phyloP scores from a whole-genome alignment of 352 stramenopile genomes.

The Globisporangium lucens region DNA sequence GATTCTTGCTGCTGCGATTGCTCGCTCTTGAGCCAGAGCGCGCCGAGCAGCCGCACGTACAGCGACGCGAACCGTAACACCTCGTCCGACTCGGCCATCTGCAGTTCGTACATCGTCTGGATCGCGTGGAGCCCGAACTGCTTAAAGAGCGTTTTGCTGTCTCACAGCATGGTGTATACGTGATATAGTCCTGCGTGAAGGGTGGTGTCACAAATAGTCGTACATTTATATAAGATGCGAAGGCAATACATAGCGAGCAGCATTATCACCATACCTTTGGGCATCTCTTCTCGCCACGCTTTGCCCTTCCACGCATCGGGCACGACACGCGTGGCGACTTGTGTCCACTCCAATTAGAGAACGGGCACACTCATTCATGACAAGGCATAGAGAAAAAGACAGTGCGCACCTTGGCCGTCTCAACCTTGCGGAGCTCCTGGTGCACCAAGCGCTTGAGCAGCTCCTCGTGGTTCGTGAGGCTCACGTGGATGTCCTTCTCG shows the following conservation, averaged over 20 bases:
- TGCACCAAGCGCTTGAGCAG: conserved; percentile 88
- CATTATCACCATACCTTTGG: conserved; percentile 24
- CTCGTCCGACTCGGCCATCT: conserved; percentile 47
- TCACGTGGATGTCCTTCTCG: conserved; percentile 85
- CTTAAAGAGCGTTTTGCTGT: conserved; percentile 21
- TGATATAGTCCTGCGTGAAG: conserved; percentile 22
- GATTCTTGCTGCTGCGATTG: conserved; percentile 26
- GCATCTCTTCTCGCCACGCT: conserved; percentile 37
- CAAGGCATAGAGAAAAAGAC: not conserved
- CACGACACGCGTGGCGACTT: conserved; percentile 48
- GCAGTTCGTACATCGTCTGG: conserved; percentile 62
- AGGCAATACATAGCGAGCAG: not conserved
- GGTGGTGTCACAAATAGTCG: not conserved
- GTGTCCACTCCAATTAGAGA: not conserved
- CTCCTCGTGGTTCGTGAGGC: conserved; percentile 85
- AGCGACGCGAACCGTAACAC: conserved; percentile 41
- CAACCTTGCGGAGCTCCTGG: conserved; percentile 75
- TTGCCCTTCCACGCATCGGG: conserved; percentile 63
- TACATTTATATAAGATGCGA: not conserved
- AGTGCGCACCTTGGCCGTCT: conserved; percentile 51
- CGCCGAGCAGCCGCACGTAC: conserved; percentile 51
- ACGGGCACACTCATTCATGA: no score
- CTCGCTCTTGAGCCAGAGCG: conserved; percentile 50
- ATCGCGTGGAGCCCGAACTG: conserved; percentile 51
- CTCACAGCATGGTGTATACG: conserved; percentile 40